Evolutionary conservation across 495 filamentous ascomycete species (phyloP).

Genomic region (Penicillium soppii): DNA sequence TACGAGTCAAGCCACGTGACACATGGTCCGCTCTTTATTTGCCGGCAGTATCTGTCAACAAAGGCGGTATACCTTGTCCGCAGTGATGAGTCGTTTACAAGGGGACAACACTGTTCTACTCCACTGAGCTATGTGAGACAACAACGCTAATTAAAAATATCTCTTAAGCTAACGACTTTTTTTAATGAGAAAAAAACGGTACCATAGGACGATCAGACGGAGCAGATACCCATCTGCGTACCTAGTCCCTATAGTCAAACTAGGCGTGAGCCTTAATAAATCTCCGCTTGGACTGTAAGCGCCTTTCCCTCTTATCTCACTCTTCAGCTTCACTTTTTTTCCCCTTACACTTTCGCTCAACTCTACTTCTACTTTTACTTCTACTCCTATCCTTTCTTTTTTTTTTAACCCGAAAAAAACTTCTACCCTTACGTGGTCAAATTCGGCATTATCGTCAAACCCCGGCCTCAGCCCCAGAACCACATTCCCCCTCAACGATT

Average conservation of each 20-base stretch:
- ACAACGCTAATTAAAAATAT: slow-evolving; percentile 29
- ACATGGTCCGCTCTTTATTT: slow-evolving; percentile 1
- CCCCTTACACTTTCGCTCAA: slow-evolving; percentile 7
- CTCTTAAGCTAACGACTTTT: slow-evolving; percentile 2
- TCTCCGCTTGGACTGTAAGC: slow-evolving; percentile 10
- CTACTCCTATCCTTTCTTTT: slow-evolving; percentile 11
- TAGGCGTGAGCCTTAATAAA: slow-evolving; percentile 7
- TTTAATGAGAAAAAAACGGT: neutral
- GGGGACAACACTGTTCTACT: neutral
- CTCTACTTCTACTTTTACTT: slow-evolving; percentile 8
- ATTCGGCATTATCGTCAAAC: slow-evolving; percentile 1
- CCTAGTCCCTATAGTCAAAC: slow-evolving; percentile 5
- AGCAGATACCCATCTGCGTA: slow-evolving; percentile 6
- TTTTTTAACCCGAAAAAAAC: too few species aligned
- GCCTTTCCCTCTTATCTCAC: slow-evolving; percentile 9
- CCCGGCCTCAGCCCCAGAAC: slow-evolving; percentile 19
- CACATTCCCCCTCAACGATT: slow-evolving; percentile 15
- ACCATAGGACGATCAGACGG: slow-evolving; percentile 10
- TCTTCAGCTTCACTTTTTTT: slow-evolving; percentile 6
- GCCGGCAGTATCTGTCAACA: neutral
- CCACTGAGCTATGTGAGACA: slow-evolving; percentile 22
- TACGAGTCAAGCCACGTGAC: slow-evolving; percentile 9
- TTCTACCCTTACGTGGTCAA: neutral
- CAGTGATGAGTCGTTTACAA: too few species aligned
- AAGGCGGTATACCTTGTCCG: too few species aligned